A percentile compares a stretch with the other conserved stretches of the same genome.
Conservation (phyloP, 2,329 filamentous ascomycete species). For the Talaromyces atroroseus region DNA sequence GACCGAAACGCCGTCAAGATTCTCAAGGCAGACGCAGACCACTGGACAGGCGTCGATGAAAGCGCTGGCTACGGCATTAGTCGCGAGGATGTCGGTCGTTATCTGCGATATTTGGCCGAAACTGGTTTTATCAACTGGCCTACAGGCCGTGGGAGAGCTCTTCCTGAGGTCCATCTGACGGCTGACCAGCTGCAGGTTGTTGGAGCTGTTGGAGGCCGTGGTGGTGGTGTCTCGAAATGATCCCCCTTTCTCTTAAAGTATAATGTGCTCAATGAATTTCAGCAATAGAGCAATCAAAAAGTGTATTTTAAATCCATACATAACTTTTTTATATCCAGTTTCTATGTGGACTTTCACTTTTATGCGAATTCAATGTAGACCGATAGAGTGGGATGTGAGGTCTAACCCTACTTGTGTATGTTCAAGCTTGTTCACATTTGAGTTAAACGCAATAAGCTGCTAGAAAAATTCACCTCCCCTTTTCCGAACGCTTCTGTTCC, state of each 20-base stretch:
- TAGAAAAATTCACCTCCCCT: background rate
- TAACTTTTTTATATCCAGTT: background rate
- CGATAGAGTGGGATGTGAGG: background rate
- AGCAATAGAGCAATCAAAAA: constrained; percentile 4
- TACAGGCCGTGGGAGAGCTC: constrained; percentile 10
- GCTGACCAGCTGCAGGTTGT: constrained; percentile 12
- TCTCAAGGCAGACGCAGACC: constrained; percentile 55
- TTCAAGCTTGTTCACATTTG: background rate
- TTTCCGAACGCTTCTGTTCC: background rate
- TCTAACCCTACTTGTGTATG: background rate
- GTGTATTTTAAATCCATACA: background rate
- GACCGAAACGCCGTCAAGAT: constrained; percentile 63
- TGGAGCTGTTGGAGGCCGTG: constrained; percentile 14
- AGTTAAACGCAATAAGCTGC: background rate
- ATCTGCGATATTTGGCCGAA: constrained; percentile 58
- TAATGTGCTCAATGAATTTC: constrained; percentile 1
- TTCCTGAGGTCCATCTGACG: constrained; percentile 9
- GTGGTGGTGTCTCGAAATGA: constrained; percentile 10
- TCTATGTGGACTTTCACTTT: background rate
- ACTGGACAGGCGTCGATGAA: constrained; percentile 54
- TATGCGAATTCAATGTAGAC: background rate
- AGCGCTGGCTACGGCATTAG: constrained; percentile 54
- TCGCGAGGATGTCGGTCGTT: constrained; percentile 57
- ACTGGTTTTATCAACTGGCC: constrained; percentile 54
- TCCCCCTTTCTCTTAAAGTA: background rate